Evolutionary conservation across 192 early-diverging fungal species (phyloP).

Genomic region (Linnemannia elongata): DNA sequence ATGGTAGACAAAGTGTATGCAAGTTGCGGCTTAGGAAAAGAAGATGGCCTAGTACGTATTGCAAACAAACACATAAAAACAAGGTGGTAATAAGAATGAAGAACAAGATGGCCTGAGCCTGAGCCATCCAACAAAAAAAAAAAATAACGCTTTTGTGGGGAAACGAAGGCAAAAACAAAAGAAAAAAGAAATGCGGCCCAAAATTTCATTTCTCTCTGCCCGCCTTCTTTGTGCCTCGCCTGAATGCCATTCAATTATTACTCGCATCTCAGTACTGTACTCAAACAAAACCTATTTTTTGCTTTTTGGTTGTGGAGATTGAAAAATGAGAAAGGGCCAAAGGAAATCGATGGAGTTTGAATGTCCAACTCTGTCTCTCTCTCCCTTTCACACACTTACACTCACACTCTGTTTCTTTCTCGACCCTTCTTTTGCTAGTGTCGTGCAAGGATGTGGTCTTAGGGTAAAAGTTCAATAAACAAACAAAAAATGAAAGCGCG

Average conservation of each 20-base stretch:
- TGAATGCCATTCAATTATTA: not conserved
- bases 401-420: no score
- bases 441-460: constrained; percentile 3
- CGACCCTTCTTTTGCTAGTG: not conserved
- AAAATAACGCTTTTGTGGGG: constrained; percentile 6
- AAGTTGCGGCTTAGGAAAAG: not conserved
- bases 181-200: constrained; percentile 24
- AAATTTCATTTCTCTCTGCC: not conserved
- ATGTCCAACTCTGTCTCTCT: not conserved
- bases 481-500: constrained; percentile 7
- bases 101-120: constrained; percentile 4
- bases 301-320: constrained; percentile 50
- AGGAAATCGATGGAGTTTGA: not conserved
- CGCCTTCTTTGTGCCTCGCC: not conserved
- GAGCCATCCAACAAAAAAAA: constrained; percentile 13
- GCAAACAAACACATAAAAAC: not conserved
- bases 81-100: not conserved
- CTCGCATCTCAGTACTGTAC: not conserved
- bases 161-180: not conserved
- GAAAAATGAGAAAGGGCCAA: constrained; percentile 20
- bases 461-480: constrained; percentile 8
- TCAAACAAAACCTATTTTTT: constrained; percentile 33
- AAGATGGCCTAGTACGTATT: not conserved
- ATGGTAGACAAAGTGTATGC: not conserved
- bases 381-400: no score